A percentile compares a stretch with the other conserved stretches of the same genome.
phyloP scores from a whole-genome alignment of 805 yeast genomes.

The Ogataea thermomethanolica region DNA sequence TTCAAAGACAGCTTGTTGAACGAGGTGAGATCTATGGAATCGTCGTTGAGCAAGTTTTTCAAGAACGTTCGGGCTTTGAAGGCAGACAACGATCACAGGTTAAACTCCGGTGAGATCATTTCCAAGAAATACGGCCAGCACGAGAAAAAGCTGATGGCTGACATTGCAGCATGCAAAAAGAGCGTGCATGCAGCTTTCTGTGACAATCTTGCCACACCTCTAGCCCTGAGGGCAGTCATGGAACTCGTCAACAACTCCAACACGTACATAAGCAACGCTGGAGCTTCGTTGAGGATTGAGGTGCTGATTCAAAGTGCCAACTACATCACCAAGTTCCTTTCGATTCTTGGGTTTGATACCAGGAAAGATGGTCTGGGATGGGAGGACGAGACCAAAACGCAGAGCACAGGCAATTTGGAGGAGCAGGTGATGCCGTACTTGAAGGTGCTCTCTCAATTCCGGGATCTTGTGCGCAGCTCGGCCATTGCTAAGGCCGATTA shows the following conservation, averaged over 20 bases:
- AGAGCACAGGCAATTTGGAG: constrained; percentile 41
- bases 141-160: constrained; percentile 50
- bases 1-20: constrained; percentile 76
- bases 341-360: constrained; percentile 71
- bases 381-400: constrained; percentile 42
- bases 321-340: constrained; percentile 69
- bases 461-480: constrained; percentile 73
- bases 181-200: constrained; percentile 76
- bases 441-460: constrained; percentile 69
- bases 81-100: constrained; percentile 54
- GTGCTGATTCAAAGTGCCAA: constrained; percentile 59
- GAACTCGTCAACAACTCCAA: constrained; percentile 72
- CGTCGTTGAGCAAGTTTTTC: constrained; percentile 77
- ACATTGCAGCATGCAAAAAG: constrained; percentile 48
- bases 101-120: constrained; percentile 46
- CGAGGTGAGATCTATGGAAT: constrained; percentile 77
- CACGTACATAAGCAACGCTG: constrained; percentile 58
- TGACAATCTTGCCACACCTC: constrained; percentile 83
- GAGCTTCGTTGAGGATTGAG: constrained; percentile 57
- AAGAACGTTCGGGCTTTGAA: constrained; percentile 79
- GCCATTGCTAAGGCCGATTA: constrained; percentile 63
- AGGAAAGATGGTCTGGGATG: constrained; percentile 79
- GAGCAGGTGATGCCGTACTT: constrained; percentile 78
- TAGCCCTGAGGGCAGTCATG: constrained; percentile 58
- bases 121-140: constrained; percentile 55